Evolutionary conservation across 75 land plant species (phyloP).

Genomic region (Pinus taeda): DNA sequence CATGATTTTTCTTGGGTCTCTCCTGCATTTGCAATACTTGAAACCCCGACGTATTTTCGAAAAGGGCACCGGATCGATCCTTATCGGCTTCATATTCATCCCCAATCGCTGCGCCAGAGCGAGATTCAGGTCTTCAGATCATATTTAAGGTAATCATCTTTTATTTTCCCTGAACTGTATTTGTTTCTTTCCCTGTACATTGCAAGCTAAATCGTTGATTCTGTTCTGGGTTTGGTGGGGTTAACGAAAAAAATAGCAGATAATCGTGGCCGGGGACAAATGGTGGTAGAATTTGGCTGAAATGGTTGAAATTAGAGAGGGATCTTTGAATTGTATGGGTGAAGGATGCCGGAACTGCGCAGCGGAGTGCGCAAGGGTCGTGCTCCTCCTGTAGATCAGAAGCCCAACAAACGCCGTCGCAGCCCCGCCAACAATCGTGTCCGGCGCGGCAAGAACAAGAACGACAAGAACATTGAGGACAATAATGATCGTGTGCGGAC

Average conservation of each 20-base stretch:
- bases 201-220: not conserved
- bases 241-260: not conserved
- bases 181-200: not conserved
- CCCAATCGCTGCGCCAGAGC: not conserved
- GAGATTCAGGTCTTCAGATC: not conserved
- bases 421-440: constrained; percentile 4
- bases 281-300: constrained; percentile 11
- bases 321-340: constrained; percentile 43
- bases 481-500: constrained; percentile 21
- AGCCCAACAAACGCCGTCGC: constrained; percentile 11
- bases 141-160: not conserved
- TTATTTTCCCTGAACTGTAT: not conserved
- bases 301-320: not conserved
- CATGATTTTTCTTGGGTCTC: not conserved
- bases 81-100: not conserved
- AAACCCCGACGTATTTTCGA: not conserved
- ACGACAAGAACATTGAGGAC: not conserved
- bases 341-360: constrained; percentile 88
- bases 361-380: constrained; percentile 74
- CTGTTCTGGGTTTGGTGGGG: not conserved
- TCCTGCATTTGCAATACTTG: not conserved
- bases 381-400: constrained; percentile 19
- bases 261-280: not conserved
- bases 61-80: not conserved
- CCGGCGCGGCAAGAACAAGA: constrained; percentile 9